Percentiles rank a stretch among this genome's conserved stretches.
Evolutionary conservation across 495 filamentous ascomycete species (phyloP).

Genomic region (Xeromyces bisporus): DNA sequence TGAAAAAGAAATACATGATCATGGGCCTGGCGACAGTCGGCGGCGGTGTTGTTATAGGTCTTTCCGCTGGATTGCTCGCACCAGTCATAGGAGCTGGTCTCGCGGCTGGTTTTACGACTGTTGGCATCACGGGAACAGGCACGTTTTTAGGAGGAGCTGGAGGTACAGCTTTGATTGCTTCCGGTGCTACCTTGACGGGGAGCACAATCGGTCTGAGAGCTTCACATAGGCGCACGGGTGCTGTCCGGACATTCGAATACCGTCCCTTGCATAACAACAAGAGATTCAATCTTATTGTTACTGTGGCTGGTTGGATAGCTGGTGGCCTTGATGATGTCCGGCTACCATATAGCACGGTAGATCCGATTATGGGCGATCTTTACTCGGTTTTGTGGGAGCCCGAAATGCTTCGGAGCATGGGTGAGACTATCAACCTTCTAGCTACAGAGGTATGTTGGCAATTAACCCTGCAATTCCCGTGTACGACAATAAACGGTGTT

Average conservation of each 20-base stretch:
- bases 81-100: conserved; percentile 91
- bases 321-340: conserved; percentile 94
- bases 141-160: conserved; percentile 83
- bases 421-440: conserved; percentile 93
- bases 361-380: conserved; percentile 95
- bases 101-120: conserved; percentile 86
- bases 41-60: conserved; percentile 85
- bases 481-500: no score
- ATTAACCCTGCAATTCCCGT: no score
- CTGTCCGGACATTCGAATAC: conserved; percentile 94
- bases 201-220: conserved; percentile 71
- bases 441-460: conserved; percentile 67
- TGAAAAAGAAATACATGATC: conserved; percentile 72
- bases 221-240: conserved; percentile 69
- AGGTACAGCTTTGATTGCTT: conserved; percentile 87
- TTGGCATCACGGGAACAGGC: conserved; percentile 78
- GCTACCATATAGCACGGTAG: conserved; percentile 85
- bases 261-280: conserved; percentile 95
- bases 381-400: conserved; percentile 98
- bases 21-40: conserved; percentile 97
- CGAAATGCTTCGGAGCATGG: conserved; percentile 93
- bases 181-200: conserved; percentile 70
- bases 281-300: conserved; percentile 87
- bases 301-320: conserved; percentile 95
- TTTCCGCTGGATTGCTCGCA: conserved; percentile 81